These are phyloP conservation scores for Mucor ambiguus DNA, from an alignment of 371 early-diverging fungal genomes.

Conservation along the genomic window DNA sequence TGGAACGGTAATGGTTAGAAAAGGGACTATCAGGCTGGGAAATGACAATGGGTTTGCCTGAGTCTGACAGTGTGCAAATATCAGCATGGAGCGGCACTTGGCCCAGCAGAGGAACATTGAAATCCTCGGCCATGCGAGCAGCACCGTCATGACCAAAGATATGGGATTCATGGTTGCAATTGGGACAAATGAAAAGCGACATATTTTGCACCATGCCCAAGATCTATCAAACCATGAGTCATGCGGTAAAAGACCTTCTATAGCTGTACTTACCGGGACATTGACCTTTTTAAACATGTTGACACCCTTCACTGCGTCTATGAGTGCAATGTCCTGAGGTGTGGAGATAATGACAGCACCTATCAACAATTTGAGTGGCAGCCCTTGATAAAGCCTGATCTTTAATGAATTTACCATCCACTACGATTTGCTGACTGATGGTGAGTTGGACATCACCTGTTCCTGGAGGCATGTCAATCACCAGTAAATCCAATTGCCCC, in stretches of 20 bases:
- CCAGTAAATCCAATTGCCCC: conserved; percentile 76
- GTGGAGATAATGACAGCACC: conserved; percentile 89
- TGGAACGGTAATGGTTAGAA: conserved; percentile 62
- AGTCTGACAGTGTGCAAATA: conserved; percentile 74
- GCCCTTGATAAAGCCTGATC: not conserved
- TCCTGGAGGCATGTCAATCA: conserved; percentile 94
- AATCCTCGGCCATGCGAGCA: conserved; percentile 59
- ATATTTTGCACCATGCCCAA: conserved; percentile 91
- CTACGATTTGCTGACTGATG: conserved; percentile 77
- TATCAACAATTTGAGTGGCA: conserved; percentile 13
- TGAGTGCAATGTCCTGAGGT: conserved; percentile 87
- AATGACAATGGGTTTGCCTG: conserved; percentile 78
- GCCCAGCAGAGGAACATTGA: conserved; percentile 70
- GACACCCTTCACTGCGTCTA: conserved; percentile 82
- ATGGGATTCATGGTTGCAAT: conserved; percentile 76
- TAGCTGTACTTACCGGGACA: conserved; percentile 67
- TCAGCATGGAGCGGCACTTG: conserved; percentile 81
- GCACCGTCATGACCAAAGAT: conserved; percentile 82
- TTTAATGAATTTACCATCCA: conserved; percentile 58
- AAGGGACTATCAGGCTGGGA: conserved; percentile 66
- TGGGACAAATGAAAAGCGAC: conserved; percentile 82
- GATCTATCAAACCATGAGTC: conserved; percentile 54
- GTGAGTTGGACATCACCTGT: conserved; percentile 91
- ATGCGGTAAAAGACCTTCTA: not conserved
- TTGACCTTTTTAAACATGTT: conserved; percentile 85